Base-by-base conservation (phyloP, 768 basidiomycete genomes). In the Leucosporidium yakuticum region DNA sequence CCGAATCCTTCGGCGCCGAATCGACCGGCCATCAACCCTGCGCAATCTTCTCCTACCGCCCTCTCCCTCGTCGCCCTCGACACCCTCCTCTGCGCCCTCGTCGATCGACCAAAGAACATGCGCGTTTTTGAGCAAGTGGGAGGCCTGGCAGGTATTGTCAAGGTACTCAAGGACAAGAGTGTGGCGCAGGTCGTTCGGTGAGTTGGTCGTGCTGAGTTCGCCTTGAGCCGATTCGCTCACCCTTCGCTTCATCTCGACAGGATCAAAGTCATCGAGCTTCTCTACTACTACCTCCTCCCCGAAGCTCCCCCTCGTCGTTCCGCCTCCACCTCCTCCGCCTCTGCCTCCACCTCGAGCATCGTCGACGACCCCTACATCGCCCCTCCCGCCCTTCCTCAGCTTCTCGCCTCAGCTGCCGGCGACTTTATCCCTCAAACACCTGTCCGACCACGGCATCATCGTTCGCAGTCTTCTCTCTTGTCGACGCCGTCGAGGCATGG, bases 231-330 rank as follows among this genome's bases (percentile, higher is more conserved):
- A 34, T 19, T 8, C n/a, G 29, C 59, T 44, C 8, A 36, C 25
- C 29, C n/a, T 31, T 6, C 21, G 39, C 50, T 51, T 23, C 12
- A 34, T 12, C 27, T 48, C 29, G 20, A 17, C 74, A 95, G 93
- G 74, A 95, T 96, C 89, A 95, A 95, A 80, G 95, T 91, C 69
- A 82, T 97, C 23, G 94, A 96, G 77, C 93, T 96, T 74, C 80
- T 97, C 21, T 95, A 95, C 78, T 96, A 94, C 78, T 97, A 97
- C 77, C 82, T 97, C 11, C 82, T 95, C 55, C 93, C 94, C 68
- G 93, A 96, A 76, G 11, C 39, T 50, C n/a, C 48, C 64, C 19
- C 29, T 48, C 11, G 44, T 23, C 12, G 48, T 47, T 19, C 32
- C 59, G 25, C 27, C 2, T 54, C 58, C 14, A 29, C 34, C 44